Base-by-base conservation (phyloP, 1,284 basidiomycete genomes). In the Cryptococcus depauperatus region DNA sequence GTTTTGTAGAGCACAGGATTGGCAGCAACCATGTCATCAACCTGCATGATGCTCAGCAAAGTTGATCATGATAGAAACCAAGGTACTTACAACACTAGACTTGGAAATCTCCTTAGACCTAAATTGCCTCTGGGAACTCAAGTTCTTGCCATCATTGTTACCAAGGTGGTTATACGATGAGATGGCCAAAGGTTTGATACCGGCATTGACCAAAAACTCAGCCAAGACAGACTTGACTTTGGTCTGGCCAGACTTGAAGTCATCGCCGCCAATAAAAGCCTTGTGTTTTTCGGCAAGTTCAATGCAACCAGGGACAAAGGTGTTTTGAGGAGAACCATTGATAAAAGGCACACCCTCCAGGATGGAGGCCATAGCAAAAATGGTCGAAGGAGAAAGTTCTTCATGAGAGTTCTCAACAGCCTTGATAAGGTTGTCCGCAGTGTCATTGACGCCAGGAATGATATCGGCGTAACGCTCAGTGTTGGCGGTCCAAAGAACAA, bases 301-400 rank as follows among this genome's bases (percentile, higher is more conserved):
- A 64, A 98, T 85, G 59, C 84, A 83, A 60, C 95, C 93, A 1
- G 95, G 93, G 26, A 98, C 91, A 66, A 97, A 97, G 6, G 93
- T 97, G 81, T 98, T 98, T 78, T 98, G 93, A 18, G 93, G 93
- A 21, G 92, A 91, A 44, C 93, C 93, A 65, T 97, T 98, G 71
- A 98, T 82, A 77, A 93, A 97, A 25, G 93, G 90, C 58, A 83
- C 83, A 51, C 85, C 85, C 73, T 97, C 93, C 56, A 96, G 84
- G 69, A 98, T 96, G 27, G 91, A 80, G 5, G 92, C 93, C 51
- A 97, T 84, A 27, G 92, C 93, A 64, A 97, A 98, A 61, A 97
- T 71, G 47, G 91, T 93, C 46, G 89, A 95, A 5, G 95, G 93
- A 11, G 92, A 90, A 16, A 97, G 84, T 71, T 98, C 93, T 14